Evolutionary conservation across 805 yeast species (phyloP), one percentile per base, ranked within the genome.

Genomic region (Yarrowia sp.): DNA sequence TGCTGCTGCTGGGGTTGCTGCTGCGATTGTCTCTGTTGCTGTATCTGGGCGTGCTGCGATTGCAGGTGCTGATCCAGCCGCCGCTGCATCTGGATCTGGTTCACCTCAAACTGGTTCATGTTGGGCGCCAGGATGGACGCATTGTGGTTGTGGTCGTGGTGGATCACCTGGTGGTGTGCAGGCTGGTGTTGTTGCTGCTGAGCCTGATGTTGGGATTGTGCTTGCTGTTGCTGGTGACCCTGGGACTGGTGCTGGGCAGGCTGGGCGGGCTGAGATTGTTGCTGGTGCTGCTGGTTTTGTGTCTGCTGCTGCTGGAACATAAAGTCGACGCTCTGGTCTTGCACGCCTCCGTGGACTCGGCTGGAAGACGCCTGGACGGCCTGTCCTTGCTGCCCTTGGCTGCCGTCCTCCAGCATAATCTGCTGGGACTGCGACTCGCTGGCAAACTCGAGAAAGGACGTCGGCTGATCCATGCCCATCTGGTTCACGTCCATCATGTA

Each of bases 1-100:
- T 24, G 42, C 13, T 58, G 62, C 16, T 62, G 63, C 13, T 56
- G 65, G 18, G 53, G 62, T 16, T 51, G 64, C 18, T 58, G 64
- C 33, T 62, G 44, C 3, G 24, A 19, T 12, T 36, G 41, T 19
- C 19, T 63, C 19, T 62, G 66, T 29, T 60, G 60, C 31, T 62
- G 63, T 33, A 31, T 19, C 21, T 64, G 65, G 6, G 39, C 31
- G 16, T 49, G 58, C 41, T 59, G 62, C 2, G 31, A n/a, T 63
- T 63, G 62, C n/a, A 36, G 32, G 4, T 49, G 58, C n/a, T 49
- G 58, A 6, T 49, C 36, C 2, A 46, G 58, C 19, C 32, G 58
- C 29, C 22, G 41, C 32, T 51, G 42, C 58, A 33, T 33, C 16
- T 51, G 58, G 12, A 35, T 31, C 39, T 51, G 41, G 16, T 35